A percentile compares a stretch with the other conserved stretches of the same genome.
Evolutionary conservation across 106 monocot species (phyloP).

Genomic region (Apostasia shenzhenica): DNA sequence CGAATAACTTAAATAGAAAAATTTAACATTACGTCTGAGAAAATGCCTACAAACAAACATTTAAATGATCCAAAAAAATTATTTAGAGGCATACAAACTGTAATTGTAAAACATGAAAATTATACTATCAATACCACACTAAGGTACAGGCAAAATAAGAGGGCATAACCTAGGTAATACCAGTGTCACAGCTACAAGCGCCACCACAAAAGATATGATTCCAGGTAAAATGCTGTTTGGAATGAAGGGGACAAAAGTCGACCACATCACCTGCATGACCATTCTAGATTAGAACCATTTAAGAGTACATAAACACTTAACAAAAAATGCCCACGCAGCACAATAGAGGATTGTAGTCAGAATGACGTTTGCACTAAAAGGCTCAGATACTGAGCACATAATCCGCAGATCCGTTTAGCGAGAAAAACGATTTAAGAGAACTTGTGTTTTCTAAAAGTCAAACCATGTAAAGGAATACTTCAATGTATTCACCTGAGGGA

Average conservation of each 20-base stretch:
- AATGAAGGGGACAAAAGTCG: slow-evolving; percentile 85
- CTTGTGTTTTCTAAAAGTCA: background rate
- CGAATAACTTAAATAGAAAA: too few relatives aligned
- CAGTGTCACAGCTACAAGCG: slow-evolving; percentile 52
- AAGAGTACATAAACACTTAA: background rate
- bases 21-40: too few relatives aligned
- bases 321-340: too few relatives aligned
- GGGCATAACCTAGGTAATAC: slow-evolving; percentile 21
- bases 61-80: too few relatives aligned
- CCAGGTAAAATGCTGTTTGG: slow-evolving; percentile 88
- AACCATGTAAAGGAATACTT: background rate
- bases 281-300: background rate
- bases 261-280: slow-evolving; percentile 89
- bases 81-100: too few relatives aligned
- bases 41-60: too few relatives aligned
- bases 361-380: too few relatives aligned
- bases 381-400: too few relatives aligned
- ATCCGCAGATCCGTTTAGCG: too few relatives aligned
- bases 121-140: background rate
- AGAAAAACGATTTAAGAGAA: too few relatives aligned
- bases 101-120: background rate
- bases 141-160: background rate
- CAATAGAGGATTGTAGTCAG: too few relatives aligned
- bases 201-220: slow-evolving; percentile 28
- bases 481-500: slow-evolving; percentile 58